Base-by-base conservation (phyloP, 2,329 filamentous ascomycete species). In the Neonectria magnoliae region DNA sequence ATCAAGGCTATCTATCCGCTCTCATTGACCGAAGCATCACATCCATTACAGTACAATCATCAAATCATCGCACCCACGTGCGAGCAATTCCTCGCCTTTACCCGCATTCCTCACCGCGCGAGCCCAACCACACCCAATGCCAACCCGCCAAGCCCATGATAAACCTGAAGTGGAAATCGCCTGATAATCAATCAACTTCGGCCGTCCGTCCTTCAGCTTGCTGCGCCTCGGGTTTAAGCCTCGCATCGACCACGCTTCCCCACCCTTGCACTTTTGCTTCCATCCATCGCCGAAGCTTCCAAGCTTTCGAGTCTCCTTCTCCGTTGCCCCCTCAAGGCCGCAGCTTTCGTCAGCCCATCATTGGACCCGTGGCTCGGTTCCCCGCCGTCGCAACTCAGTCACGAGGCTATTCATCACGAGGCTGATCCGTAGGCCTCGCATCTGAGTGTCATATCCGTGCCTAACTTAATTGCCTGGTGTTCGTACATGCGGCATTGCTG, bases 81-180 rank as follows among this genome's bases (percentile, higher is more conserved):
- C 47, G 13, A 14, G 60, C 47, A n/a, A 14, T 11, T 29, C n/a
- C 36, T 36, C 11, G 18, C 5, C 22, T 45, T 25, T 14, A 7
- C 10, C 42, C 7, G 42, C 20, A 25, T 14, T 22, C 18, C 14
- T 50, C 14, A 25, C 25, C 25, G 25, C 25, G 25, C 25, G 2
- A 22, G 59, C 53, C 57, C 44, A 27, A 36, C 36, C 29, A 29
- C 29, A 10, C 29, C 29, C 29, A 10, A 29, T 29, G 29, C 29
- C 29, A 29, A 10, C 8, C 29, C 13, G 31, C 31, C 31, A 33
- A 33, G 31, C 10, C 25, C 25, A 25, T 25, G 31, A 33, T 29
- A 29, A 29, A 8, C 29, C 9, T 29, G 29, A 29, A 29, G 55
- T 18, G 55, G 55, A 50, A 57, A 57, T 42, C 50, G 31, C 55